Evolutionary conservation across 2,329 filamentous ascomycete genomes (phyloP).

Genomic region (Calonectria henricotiae): DNA sequence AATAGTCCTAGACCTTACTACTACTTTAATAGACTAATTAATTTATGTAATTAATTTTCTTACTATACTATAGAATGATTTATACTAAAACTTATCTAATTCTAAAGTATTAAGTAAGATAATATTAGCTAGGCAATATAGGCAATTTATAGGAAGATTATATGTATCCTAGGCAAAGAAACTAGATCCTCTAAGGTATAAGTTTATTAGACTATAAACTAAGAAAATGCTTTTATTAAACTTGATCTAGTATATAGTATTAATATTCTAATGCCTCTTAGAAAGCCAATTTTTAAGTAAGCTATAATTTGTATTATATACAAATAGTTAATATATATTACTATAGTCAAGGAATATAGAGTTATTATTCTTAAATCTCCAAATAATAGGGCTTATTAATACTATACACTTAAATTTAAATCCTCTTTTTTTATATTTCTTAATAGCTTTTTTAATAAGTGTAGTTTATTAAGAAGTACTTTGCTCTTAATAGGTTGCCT

Average conservation of each 20-base stretch:
- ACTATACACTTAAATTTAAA: conserved; percentile 15
- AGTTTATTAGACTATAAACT: no score
- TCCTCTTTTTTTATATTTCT: conserved; percentile 26
- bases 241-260: conserved; percentile 33
- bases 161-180: no score
- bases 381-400: conserved; percentile 17
- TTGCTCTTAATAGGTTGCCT: conserved; percentile 16
- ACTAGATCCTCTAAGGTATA: no score
- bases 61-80: no score
- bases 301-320: background rate
- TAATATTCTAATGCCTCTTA: conserved; percentile 29
- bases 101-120: no score
- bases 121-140: no score
- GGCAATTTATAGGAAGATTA: no score
- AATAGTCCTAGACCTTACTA: no score
- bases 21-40: no score
- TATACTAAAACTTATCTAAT: no score
- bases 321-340: conserved; percentile 30
- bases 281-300: conserved; percentile 32
- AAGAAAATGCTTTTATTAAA: conserved; percentile 8
- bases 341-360: conserved; percentile 35
- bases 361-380: conserved; percentile 23
- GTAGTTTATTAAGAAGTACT: background rate
- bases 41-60: no score
- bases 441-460: conserved; percentile 32